Evolutionary conservation across 2,329 filamentous ascomycete genomes (phyloP).

Genomic region (Diaporthe nobilis): DNA sequence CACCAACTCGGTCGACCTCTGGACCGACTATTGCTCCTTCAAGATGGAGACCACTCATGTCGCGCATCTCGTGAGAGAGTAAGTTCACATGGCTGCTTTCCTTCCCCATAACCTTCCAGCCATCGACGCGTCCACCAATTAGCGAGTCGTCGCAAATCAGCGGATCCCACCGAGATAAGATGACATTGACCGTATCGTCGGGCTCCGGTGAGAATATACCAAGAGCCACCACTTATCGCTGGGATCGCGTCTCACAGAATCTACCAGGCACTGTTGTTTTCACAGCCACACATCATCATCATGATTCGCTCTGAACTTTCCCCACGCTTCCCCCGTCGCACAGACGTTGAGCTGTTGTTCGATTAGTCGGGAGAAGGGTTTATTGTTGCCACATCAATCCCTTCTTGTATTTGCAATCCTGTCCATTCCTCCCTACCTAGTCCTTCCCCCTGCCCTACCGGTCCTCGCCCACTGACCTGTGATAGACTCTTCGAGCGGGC

Average conservation of each 20-base stretch:
- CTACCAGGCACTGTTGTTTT: constrained; percentile 72
- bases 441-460: constrained; percentile 42
- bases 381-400: constrained; percentile 67
- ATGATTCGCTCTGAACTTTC: constrained; percentile 55
- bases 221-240: constrained; percentile 69
- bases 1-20: constrained; percentile 93
- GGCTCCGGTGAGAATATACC: constrained; percentile 79
- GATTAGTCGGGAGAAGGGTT: constrained; percentile 62
- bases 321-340: constrained; percentile 59
- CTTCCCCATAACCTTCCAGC: constrained; percentile 70
- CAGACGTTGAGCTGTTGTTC: constrained; percentile 59
- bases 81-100: constrained; percentile 83
- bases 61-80: constrained; percentile 97
- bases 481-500: constrained; percentile 92
- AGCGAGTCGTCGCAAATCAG: constrained; percentile 58
- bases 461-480: constrained; percentile 49
- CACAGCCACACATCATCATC: constrained; percentile 46
- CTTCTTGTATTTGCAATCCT: constrained; percentile 74
- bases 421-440: constrained; percentile 53
- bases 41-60: constrained; percentile 98
- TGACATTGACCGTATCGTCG: constrained; percentile 47
- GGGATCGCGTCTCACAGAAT: constrained; percentile 76
- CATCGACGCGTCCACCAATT: constrained; percentile 40
- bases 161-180: constrained; percentile 51
- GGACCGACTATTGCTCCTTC: constrained; percentile 97